phyloP scores from a whole-genome alignment of 2,329 filamentous ascomycete species.

The Diaporthe sp. region DNA sequence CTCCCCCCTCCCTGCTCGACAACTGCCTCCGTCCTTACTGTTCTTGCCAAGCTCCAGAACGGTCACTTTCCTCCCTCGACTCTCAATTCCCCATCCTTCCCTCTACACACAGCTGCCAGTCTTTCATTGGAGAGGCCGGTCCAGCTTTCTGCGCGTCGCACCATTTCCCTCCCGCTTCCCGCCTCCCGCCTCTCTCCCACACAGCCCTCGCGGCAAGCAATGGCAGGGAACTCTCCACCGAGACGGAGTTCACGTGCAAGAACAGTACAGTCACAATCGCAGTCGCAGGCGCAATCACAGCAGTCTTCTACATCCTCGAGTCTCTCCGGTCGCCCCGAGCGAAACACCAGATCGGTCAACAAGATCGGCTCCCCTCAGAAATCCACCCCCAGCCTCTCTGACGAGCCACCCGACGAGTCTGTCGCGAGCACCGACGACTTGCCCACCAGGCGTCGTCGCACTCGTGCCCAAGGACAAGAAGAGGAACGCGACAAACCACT shows the following conservation, averaged over 20 bases:
- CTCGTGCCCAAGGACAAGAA: slow-evolving; percentile 70
- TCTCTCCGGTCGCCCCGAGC: slow-evolving; percentile 80
- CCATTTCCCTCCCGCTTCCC: slow-evolving; percentile 33
- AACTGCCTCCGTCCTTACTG: slow-evolving; percentile 1
- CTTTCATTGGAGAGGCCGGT: slow-evolving; percentile 37
- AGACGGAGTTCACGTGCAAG: slow-evolving; percentile 94
- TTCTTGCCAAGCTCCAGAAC: slow-evolving; percentile 7
- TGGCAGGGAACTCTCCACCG: slow-evolving; percentile 72
- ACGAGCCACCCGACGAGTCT: slow-evolving; percentile 73
- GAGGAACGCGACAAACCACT: slow-evolving; percentile 64
- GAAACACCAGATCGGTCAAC: slow-evolving; percentile 76
- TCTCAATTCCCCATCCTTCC: slow-evolving; percentile 37
- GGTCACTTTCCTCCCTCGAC: slow-evolving; percentile 1
- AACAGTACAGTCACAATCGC: slow-evolving; percentile 78
- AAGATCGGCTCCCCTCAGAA: slow-evolving; percentile 81
- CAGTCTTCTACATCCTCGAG: slow-evolving; percentile 79
- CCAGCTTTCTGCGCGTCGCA: slow-evolving; percentile 28
- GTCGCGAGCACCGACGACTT: slow-evolving; percentile 67
- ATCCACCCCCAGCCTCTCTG: slow-evolving; percentile 80
- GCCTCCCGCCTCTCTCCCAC: slow-evolving; percentile 44
- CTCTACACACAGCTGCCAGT: slow-evolving; percentile 37
- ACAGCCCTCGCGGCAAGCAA: slow-evolving; percentile 54
- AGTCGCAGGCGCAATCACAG: slow-evolving; percentile 75
- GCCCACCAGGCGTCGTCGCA: slow-evolving; percentile 79
- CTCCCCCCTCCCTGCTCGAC: slow-evolving; percentile 3